phyloP scores from a whole-genome alignment of 345 rosid genomes.

The Camelina hispida region DNA sequence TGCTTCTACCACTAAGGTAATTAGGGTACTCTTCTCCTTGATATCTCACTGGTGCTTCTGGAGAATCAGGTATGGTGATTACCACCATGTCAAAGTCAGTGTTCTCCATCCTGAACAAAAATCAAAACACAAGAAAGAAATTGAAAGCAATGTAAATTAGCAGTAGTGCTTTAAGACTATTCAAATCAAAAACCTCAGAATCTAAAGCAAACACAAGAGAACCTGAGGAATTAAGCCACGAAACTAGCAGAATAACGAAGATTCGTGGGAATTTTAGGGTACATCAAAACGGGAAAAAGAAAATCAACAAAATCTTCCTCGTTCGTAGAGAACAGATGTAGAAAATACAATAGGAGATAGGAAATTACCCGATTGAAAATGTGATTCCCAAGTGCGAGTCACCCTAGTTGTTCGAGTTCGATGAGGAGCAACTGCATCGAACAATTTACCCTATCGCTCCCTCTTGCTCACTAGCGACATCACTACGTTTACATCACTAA shows the following conservation, averaged over 20 bases:
- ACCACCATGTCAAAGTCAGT: too few species aligned
- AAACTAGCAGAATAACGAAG: not conserved
- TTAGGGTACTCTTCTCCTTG: slow-evolving; percentile 47
- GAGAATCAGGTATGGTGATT: slow-evolving; percentile 64
- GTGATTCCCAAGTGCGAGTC: slow-evolving; percentile 15
- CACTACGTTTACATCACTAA: too few species aligned
- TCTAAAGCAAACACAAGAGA: too few species aligned
- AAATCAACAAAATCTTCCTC: not conserved
- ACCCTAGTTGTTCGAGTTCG: slow-evolving; percentile 45
- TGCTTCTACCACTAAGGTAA: slow-evolving; percentile 39
- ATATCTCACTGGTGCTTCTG: slow-evolving; percentile 41
- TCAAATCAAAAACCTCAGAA: slow-evolving; percentile 8
- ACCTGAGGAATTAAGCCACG: not conserved
- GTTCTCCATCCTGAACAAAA: slow-evolving; percentile 64
- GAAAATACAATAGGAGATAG: not conserved
- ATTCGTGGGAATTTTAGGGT: not conserved
- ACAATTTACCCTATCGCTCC: not conserved
- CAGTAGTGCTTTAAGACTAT: too few species aligned
- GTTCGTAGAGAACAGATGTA: not conserved
- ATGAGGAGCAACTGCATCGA: slow-evolving; percentile 25
- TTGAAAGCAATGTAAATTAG: too few species aligned
- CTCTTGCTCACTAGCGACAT: not conserved
- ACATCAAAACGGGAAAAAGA: not conserved
- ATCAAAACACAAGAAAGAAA: not conserved
- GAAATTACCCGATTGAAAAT: slow-evolving; percentile 30